Evolutionary conservation across 202 grass and related monocot species (phyloP).

Genomic region (Dendrocalamus latiflorus): DNA sequence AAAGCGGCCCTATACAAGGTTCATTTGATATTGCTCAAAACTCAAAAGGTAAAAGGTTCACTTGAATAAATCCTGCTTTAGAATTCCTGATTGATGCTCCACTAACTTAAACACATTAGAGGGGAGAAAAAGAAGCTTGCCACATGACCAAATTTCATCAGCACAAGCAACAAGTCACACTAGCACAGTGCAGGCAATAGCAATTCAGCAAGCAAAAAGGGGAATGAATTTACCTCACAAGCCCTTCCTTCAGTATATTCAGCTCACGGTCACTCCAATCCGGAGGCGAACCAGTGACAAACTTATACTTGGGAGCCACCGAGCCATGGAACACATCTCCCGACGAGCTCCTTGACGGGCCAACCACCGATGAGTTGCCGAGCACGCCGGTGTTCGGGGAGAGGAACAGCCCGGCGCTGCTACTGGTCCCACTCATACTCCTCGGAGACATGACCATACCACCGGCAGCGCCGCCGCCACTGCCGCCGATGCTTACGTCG

Average conservation of each 20-base stretch:
- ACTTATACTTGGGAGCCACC: slow-evolving; percentile 50
- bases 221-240: slow-evolving; percentile 45
- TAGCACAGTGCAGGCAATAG: not conserved
- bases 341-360: slow-evolving; percentile 46
- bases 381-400: slow-evolving; percentile 36
- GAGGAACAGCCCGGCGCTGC: slow-evolving; percentile 33
- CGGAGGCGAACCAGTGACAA: slow-evolving; percentile 54
- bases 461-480: slow-evolving; percentile 16
- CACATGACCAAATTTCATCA: not conserved
- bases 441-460: slow-evolving; percentile 36
- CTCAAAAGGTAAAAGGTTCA: slow-evolving; percentile 2
- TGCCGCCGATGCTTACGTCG: slow-evolving; percentile 7
- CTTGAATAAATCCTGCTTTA: slow-evolving; percentile 26
- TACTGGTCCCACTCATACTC: slow-evolving; percentile 34
- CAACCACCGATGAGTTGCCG: slow-evolving; percentile 33
- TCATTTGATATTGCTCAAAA: slow-evolving; percentile 2
- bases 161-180: not conserved
- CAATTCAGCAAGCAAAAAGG: not conserved
- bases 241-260: slow-evolving; percentile 66
- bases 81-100: slow-evolving; percentile 11
- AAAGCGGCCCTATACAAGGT: not conserved
- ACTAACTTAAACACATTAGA: slow-evolving; percentile 27
- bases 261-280: slow-evolving; percentile 70
- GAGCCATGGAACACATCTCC: slow-evolving; percentile 28
- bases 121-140: slow-evolving; percentile 9